Evolutionary conservation across 139 green algal species (phyloP).

Genomic region (Chlamydomonas sp.): DNA sequence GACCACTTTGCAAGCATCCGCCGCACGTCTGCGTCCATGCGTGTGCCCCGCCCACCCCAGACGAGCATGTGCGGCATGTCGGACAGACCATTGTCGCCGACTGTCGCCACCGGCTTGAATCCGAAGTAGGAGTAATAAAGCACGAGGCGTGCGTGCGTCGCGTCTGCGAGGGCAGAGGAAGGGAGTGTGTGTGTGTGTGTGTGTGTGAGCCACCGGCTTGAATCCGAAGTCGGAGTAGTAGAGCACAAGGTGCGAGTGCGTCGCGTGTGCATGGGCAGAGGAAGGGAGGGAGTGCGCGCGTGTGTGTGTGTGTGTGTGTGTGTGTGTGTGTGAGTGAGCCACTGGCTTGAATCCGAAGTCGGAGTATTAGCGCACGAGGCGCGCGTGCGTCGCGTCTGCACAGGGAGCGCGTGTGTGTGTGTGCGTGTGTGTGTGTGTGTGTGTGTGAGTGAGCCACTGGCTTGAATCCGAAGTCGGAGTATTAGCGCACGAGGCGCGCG

Average conservation of each 20-base stretch:
- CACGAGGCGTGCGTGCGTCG: conserved; percentile 29
- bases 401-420: not conserved
- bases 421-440: too few relatives aligned
- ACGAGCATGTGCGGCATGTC: conserved; percentile 61
- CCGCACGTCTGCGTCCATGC: conserved; percentile 66
- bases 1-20: conserved; percentile 50
- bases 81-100: conserved; percentile 36
- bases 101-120: conserved; percentile 37
- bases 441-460: too few relatives aligned
- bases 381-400: conserved; percentile 4
- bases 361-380: not conserved
- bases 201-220: too few relatives aligned
- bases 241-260: not conserved
- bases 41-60: conserved; percentile 70
- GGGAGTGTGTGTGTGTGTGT: not conserved
- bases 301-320: too few relatives aligned
- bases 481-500: not conserved
- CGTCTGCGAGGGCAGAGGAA: not conserved
- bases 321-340: too few relatives aligned
- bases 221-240: too few relatives aligned
- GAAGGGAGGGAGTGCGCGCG: not conserved
- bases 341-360: too few relatives aligned
- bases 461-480: too few relatives aligned
- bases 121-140: conserved; percentile 57
- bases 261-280: not conserved